Percentiles rank a stretch among this genome's conserved stretches.
Evolutionary conservation across 129 eudicot genomes (phyloP).

Genomic region (Sambucus nigra): DNA sequence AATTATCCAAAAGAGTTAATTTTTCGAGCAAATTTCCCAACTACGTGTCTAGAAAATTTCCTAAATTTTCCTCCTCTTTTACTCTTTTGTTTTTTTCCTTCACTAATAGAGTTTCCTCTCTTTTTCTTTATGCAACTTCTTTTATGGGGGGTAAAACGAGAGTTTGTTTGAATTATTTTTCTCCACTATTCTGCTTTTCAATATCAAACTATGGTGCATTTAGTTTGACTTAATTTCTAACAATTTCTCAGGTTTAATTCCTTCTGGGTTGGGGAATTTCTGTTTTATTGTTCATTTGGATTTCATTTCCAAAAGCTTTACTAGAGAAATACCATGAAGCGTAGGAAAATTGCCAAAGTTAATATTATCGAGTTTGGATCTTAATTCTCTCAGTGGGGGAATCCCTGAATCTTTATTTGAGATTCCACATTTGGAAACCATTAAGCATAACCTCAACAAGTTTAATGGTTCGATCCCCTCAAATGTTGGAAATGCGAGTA

Average conservation of each 20-base stretch:
- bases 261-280: slow-evolving; percentile 37
- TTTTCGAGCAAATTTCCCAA: too few relatives aligned
- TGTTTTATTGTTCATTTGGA: slow-evolving; percentile 35
- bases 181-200: slow-evolving; percentile 15
- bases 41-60: too few relatives aligned
- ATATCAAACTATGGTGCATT: slow-evolving; percentile 10
- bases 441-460: slow-evolving; percentile 42
- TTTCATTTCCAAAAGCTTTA: slow-evolving; percentile 29
- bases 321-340: slow-evolving; percentile 42
- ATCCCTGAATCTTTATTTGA: slow-evolving; percentile 41
- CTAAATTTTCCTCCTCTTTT: too few relatives aligned
- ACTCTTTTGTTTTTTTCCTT: too few relatives aligned
- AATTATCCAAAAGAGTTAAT: too few relatives aligned
- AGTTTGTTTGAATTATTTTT: background rate
- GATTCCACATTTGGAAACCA: slow-evolving; percentile 22
- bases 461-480: slow-evolving; percentile 55
- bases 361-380: slow-evolving; percentile 18
- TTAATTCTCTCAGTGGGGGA: slow-evolving; percentile 36
- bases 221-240: slow-evolving; percentile 45
- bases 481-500: slow-evolving; percentile 31
- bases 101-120: too few relatives aligned
- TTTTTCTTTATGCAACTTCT: too few relatives aligned
- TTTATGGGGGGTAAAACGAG: too few relatives aligned
- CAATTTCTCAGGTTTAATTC: slow-evolving; percentile 43
- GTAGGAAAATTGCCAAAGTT: slow-evolving; percentile 33